Evolutionary conservation across 495 filamentous ascomycete genomes (phyloP).

Genomic region (Neurospora terricola): DNA sequence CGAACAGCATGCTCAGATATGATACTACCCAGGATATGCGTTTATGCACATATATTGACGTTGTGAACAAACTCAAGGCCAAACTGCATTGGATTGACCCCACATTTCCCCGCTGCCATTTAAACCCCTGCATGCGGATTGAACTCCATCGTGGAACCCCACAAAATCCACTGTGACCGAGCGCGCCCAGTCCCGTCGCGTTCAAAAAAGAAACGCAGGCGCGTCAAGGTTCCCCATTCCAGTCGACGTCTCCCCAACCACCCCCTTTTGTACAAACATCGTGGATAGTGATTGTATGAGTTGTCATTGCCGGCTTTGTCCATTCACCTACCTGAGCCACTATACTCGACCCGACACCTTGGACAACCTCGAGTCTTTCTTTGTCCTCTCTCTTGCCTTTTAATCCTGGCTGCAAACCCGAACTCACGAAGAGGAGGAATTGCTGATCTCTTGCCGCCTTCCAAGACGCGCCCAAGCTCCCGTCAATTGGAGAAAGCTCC

Average conservation of each 20-base stretch:
- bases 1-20: not conserved
- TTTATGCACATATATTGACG: not conserved
- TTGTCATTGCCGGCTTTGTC: not conserved
- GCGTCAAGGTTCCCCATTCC: not conserved
- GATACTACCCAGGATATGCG: not conserved
- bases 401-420: not conserved
- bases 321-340: not conserved
- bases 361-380: not conserved
- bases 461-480: not conserved
- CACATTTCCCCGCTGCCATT: not conserved
- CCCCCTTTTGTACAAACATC: not conserved
- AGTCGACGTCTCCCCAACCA: not conserved
- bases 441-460: not conserved
- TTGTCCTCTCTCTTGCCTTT: not conserved
- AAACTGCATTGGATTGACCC: not conserved
- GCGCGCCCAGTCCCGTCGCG: not conserved
- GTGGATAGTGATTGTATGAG: not conserved
- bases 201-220: not conserved
- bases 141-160: not conserved
- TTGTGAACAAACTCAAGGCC: not conserved
- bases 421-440: too few species aligned
- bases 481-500: not conserved
- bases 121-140: not conserved
- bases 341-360: not conserved
- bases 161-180: not conserved